Base-by-base conservation (phyloP, 2,329 filamentous ascomycete species). In the Cytospora schulzeri region DNA sequence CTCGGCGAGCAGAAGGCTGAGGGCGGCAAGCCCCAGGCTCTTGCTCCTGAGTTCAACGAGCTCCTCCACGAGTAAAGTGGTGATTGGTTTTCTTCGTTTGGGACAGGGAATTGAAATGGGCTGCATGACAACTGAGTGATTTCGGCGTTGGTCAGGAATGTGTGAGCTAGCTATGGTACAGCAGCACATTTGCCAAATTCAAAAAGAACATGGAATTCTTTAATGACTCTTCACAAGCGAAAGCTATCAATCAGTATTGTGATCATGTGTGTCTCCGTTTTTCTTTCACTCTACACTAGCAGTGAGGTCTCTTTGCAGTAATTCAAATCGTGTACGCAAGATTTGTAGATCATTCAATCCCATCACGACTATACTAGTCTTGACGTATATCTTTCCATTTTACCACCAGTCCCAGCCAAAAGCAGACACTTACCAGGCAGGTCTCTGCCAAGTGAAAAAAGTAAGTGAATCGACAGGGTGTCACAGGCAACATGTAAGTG, bases 1-100 rank as follows among this genome's bases (percentile, higher is more conserved):
- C 80, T 95, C 66, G 92, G 92, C 71, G 85, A 90, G 80, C 62
- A 88, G 81, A 85, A 88, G 80, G 26, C 69, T 31, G 68, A 68
- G 60, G 59, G 59, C 29, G 69, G 67, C 58, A 73, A 73, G 72
- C 70, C 72, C 41, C 57, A 63, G 41, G 35, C 58, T 22, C 65
- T 69, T 14, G 68, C 71, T 55, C 51, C 66, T 58, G 69, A 67
- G 67, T 73, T 73, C 71, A 72, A 68, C 63, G 55, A 65, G 57
- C 67, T 70, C 64, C 67, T 73, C 60, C 66, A 69, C 64, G 70
- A 72, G 69, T 67, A 67, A 66, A 41, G 60, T 24, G 24, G 24
- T 48, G 28, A 12, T 45, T 62, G 55, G 33, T 38, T 62, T 67
- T 59, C 48, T 62, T 62, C 45, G 60, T 56, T 62, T 62, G 62